Percentiles rank a stretch among this genome's conserved stretches.
Evolutionary conservation across 345 rosid genomes (phyloP).

Genomic region (Psidium guajava): DNA sequence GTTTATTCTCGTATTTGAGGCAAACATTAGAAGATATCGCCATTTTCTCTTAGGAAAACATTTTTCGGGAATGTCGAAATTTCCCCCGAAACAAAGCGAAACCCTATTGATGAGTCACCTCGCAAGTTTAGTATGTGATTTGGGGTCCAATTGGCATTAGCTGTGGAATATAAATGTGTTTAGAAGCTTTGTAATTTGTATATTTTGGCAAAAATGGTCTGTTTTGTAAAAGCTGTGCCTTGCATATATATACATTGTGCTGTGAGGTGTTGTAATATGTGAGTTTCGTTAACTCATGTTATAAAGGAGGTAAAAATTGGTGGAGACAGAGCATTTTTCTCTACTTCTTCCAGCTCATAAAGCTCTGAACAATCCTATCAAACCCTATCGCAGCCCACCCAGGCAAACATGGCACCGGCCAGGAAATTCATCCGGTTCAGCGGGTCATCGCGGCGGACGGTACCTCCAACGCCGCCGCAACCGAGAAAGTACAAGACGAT

Average conservation of each 20-base stretch:
- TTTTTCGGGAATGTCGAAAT: background rate
- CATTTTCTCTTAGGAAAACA: background rate
- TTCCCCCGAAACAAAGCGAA: background rate
- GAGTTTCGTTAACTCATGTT: background rate
- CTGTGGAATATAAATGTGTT: background rate
- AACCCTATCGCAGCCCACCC: background rate
- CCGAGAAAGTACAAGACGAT: conserved; percentile 44
- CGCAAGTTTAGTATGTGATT: background rate
- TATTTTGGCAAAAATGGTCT: too few relatives aligned
- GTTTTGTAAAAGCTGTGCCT: background rate
- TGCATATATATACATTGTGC: background rate
- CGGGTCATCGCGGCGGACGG: conserved; percentile 32
- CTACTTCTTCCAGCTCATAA: background rate
- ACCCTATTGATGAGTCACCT: background rate
- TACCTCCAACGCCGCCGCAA: conserved; percentile 28
- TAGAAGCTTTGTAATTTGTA: background rate
- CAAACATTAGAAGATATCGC: background rate
- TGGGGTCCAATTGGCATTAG: background rate
- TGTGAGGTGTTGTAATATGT: background rate
- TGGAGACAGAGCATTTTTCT: background rate
- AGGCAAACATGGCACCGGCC: background rate
- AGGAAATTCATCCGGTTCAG: conserved; percentile 13
- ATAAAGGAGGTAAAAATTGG: background rate
- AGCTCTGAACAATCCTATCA: background rate
- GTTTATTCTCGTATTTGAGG: background rate